Evolutionary conservation across 1,139 yeast species (phyloP), one percentile per base, ranked within the genome.

Genomic region (Hanseniaspora gamundiae): DNA sequence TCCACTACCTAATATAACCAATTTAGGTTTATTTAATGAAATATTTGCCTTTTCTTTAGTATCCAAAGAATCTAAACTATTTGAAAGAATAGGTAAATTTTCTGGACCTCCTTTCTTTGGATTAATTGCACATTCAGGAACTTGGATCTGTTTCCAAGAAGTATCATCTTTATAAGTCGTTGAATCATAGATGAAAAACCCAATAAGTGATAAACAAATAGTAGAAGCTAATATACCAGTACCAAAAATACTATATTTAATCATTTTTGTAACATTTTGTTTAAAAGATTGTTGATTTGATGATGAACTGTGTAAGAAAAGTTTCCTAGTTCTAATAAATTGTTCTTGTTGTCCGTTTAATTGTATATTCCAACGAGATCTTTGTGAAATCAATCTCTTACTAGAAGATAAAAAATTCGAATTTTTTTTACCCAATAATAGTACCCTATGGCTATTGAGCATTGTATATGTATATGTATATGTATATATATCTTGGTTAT

Each of bases 61-160:
- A 54, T 78, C 83, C 45, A 67, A 69, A 35, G 72, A 71, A 53
- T 77, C 83, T 43, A 78, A 59, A 48, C 69, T 70, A 35, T 70
- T 66, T 33, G 67, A 67, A 46, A 75, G 63, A 30, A 78, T 71
- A 2, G 82, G 83, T 45, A 78, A 60, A 51, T 78, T 76, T 55
- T 78, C 80, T 21, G 84, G 83, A 1, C 85, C 85, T 5, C 84
- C 84, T n/a, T 56, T 57, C 29, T 65, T 62, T 19, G 83, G 82
- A 40, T 67, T 54, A 38, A 77, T 55, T 0, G 82, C 80, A 22
- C 67, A 61, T 16, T 62, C 57, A 6, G 78, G 72, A 19, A 78
- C 70, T 21, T 59, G 62, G 40, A 71, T 62, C 26, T 59, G 58
- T 6, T 60, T 62, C 30, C 65, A 60, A 11, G 66, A 56, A 8